A percentile compares a stretch with the other conserved stretches of the same genome.
Evolutionary conservation across 2,329 filamentous ascomycete species (phyloP).

Genomic region (Aspergillus alliaceus): DNA sequence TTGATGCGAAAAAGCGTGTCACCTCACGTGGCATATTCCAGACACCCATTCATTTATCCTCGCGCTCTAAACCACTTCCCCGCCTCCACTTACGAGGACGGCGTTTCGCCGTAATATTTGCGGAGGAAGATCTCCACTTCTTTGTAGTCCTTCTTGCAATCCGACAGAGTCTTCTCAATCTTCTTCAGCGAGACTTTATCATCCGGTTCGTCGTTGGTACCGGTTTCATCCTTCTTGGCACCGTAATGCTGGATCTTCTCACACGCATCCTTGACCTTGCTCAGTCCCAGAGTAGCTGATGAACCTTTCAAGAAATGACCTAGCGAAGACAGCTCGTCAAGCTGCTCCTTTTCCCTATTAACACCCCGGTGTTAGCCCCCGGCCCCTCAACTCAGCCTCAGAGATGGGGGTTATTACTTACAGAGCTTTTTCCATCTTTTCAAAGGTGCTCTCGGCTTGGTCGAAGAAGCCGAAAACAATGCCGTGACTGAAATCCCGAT

Average conservation of each 20-base stretch:
- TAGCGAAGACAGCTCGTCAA: constrained; percentile 74
- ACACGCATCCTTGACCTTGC: constrained; percentile 87
- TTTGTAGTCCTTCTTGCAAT: constrained; percentile 74
- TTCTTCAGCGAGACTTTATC: constrained; percentile 66
- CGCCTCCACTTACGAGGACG: neutral
- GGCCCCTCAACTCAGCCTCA: neutral
- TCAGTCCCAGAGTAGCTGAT: constrained; percentile 87
- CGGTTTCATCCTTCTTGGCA: constrained; percentile 76
- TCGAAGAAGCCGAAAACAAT: constrained; percentile 93
- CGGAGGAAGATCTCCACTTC: constrained; percentile 70
- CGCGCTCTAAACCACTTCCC: neutral
- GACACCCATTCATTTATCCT: neutral
- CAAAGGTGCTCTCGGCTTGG: constrained; percentile 83
- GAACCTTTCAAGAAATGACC: constrained; percentile 98
- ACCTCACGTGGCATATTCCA: neutral
- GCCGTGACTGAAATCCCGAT: constrained; percentile 81
- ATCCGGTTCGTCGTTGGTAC: constrained; percentile 65
- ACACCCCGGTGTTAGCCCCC: neutral
- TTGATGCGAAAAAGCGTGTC: neutral
- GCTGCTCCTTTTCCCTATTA: constrained; percentile 64
- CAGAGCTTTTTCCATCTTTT: constrained; percentile 79
- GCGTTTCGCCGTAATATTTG: constrained; percentile 65
- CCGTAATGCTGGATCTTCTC: constrained; percentile 96
- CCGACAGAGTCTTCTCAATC: constrained; percentile 68
- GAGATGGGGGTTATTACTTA: no score